phyloP scores from a whole-genome alignment of 2,329 filamentous ascomycete genomes.

The Neopestalotiopsis clavispora region DNA sequence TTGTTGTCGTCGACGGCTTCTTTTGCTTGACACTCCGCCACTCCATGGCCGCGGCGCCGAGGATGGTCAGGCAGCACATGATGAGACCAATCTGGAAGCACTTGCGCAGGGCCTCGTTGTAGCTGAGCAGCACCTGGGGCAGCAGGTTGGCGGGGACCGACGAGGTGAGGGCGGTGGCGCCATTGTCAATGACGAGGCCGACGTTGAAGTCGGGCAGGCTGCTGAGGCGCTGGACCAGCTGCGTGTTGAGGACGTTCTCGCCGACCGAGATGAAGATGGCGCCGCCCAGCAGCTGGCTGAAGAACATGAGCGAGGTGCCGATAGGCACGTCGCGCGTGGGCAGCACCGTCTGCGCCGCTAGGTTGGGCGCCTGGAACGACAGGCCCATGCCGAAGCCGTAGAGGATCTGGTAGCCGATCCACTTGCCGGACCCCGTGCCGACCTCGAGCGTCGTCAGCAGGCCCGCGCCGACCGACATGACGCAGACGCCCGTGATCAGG shows the following conservation, averaged over 20 bases:
- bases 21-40: conserved; percentile 56
- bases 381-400: conserved; percentile 50
- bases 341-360: conserved; percentile 53
- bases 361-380: conserved; percentile 47
- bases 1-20: conserved; percentile 21
- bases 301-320: conserved; percentile 49
- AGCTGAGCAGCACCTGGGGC: conserved; percentile 45
- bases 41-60: conserved; percentile 62
- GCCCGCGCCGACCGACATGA: conserved; percentile 45
- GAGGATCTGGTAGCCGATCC: conserved; percentile 49
- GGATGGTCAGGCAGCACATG: conserved; percentile 55
- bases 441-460: conserved; percentile 47
- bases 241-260: conserved; percentile 48
- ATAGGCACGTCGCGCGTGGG: conserved; percentile 45
- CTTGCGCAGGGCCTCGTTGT: conserved; percentile 64
- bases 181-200: conserved; percentile 31
- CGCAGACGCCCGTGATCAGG: conserved; percentile 42
- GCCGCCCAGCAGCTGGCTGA: conserved; percentile 50
- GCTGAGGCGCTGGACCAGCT: conserved; percentile 41
- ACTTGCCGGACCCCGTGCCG: conserved; percentile 34
- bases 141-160: conserved; percentile 29
- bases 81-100: conserved; percentile 66
- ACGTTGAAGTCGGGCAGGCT: conserved; percentile 35
- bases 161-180: conserved; percentile 33
- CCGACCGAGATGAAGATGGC: conserved; percentile 51